A percentile compares a stretch with the other conserved stretches of the same genome.
Conservation (phyloP, 805 yeast genomes). For the Candida orba region DNA sequence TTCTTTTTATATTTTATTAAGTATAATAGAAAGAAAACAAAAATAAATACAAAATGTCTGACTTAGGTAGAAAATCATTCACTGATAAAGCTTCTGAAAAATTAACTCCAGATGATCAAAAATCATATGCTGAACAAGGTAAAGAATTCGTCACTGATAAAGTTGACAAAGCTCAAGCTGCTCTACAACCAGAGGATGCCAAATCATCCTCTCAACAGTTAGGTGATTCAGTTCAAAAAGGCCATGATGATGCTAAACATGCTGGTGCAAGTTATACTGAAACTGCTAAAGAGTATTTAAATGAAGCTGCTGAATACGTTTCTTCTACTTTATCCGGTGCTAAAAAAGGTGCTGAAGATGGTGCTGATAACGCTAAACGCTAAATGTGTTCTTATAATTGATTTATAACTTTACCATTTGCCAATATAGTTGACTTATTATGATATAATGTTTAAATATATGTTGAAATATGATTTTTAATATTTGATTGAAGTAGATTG, state of each 20-base stretch:
- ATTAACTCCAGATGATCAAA: slow-evolving; percentile 64
- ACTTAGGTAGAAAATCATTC: slow-evolving; percentile 69
- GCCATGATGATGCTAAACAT: slow-evolving; percentile 43
- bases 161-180: slow-evolving; percentile 57
- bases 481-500: not conserved
- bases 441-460: too few relatives aligned
- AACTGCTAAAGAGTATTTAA: slow-evolving; percentile 50
- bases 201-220: slow-evolving; percentile 67
- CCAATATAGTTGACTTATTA: too few relatives aligned
- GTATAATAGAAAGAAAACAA: not conserved
- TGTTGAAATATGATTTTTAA: too few relatives aligned
- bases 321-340: slow-evolving; percentile 51
- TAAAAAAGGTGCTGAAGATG: slow-evolving; percentile 38
- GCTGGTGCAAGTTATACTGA: slow-evolving; percentile 38
- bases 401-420: not conserved
- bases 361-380: slow-evolving; percentile 12
- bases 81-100: slow-evolving; percentile 61
- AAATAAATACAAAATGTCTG: slow-evolving; percentile 29
- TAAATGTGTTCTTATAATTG: not conserved
- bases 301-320: slow-evolving; percentile 37
- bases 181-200: slow-evolving; percentile 53
- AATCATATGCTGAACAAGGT: slow-evolving; percentile 55
- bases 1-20: not conserved
- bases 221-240: slow-evolving; percentile 52
- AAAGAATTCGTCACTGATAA: slow-evolving; percentile 63